Conservation (phyloP, 2,329 filamentous ascomycete species). For the Pestalotiopsis sp. region DNA sequence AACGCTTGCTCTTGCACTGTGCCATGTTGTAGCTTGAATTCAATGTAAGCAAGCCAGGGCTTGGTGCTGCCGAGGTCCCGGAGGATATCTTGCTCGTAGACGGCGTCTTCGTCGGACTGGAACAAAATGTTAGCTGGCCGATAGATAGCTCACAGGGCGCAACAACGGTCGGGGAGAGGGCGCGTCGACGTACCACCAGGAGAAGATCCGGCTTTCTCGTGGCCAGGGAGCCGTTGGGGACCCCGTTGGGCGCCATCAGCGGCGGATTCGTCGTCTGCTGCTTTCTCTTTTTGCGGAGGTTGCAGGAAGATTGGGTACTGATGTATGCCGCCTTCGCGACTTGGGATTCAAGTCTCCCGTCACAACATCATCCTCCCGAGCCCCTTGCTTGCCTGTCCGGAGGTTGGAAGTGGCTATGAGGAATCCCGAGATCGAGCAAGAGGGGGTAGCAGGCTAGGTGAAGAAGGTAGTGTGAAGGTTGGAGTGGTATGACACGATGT, state of each 20-base stretch:
- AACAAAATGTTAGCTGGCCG: slow-evolving; percentile 17
- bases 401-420: not conserved
- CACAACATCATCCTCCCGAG: not conserved
- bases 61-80: slow-evolving; percentile 83
- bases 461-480: not conserved
- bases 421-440: not conserved
- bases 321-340: not conserved
- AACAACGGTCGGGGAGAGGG: not conserved
- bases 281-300: not conserved
- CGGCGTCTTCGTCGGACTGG: slow-evolving; percentile 81
- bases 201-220: slow-evolving; percentile 45
- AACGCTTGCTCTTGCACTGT: slow-evolving; percentile 81
- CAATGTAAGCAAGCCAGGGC: slow-evolving; percentile 93
- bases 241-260: slow-evolving; percentile 29
- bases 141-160: slow-evolving; percentile 21
- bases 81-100: slow-evolving; percentile 95
- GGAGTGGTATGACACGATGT: not conserved
- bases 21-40: slow-evolving; percentile 87
- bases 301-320: not conserved
- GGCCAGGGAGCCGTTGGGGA: slow-evolving; percentile 28
- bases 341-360: not conserved
- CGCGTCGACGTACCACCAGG: slow-evolving; percentile 43
- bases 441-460: not conserved
- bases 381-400: not conserved
- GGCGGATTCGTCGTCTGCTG: not conserved